A percentile compares a stretch with the other conserved stretches of the same genome.
phyloP scores from a whole-genome alignment of 495 filamentous ascomycete genomes.

The Gamarada debralockiae region DNA sequence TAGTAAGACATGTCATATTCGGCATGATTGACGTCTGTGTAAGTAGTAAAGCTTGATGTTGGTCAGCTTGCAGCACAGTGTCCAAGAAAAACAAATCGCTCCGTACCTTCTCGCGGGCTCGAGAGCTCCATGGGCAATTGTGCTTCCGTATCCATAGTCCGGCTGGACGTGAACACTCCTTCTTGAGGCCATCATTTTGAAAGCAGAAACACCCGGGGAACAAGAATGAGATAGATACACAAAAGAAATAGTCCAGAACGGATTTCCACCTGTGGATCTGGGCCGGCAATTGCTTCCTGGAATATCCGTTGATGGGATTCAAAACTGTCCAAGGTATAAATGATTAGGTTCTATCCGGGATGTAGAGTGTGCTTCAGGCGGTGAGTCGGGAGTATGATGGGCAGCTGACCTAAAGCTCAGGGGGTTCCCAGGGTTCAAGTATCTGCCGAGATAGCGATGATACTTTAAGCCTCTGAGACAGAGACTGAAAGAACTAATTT shows the following conservation, averaged over 20 bases:
- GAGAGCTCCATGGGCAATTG: conserved; percentile 9
- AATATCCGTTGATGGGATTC: conserved; percentile 8
- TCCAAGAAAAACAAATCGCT: neutral
- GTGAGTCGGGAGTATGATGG: conserved; percentile 11
- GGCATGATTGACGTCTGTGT: conserved; percentile 13
- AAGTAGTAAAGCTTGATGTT: conserved; percentile 15
- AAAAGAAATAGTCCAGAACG: conserved; percentile 20
- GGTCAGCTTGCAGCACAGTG: conserved; percentile 11
- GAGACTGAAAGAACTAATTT: conserved; percentile 17
- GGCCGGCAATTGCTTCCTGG: conserved; percentile 5
- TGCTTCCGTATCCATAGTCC: conserved; percentile 20
- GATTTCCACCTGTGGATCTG: neutral
- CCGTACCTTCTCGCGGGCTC: conserved; percentile 24
- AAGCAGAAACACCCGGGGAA: conserved; percentile 8
- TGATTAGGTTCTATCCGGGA: conserved; percentile 15
- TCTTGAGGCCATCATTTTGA: conserved; percentile 26
- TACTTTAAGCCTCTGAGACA: conserved; percentile 10
- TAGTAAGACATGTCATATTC: conserved; percentile 22
- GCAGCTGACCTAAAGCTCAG: conserved; percentile 12
- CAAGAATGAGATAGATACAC: conserved; percentile 19
- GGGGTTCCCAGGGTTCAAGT: neutral
- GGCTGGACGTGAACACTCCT: conserved; percentile 24
- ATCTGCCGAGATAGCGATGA: neutral
- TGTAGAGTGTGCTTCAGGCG: conserved; percentile 8
- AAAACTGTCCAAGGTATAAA: conserved; percentile 6